Conservation (phyloP, 2,329 filamentous ascomycete species). For the Aspergillus sp. region DNA sequence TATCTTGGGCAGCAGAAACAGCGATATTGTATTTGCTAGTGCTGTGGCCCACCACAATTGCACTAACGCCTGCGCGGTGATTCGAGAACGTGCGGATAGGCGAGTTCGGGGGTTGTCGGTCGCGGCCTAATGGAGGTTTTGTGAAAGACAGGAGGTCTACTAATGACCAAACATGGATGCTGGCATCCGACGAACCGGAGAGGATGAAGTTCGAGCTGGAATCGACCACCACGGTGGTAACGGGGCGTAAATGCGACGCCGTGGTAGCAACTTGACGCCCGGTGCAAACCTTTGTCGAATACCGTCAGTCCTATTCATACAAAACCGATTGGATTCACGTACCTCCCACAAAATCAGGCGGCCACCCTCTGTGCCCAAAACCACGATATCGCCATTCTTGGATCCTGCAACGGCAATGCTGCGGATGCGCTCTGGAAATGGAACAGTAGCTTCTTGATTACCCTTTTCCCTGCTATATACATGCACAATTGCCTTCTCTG, state of each 20-base stretch:
- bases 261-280: slow-evolving; percentile 47
- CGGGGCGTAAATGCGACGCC: slow-evolving; percentile 46
- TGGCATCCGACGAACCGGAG: slow-evolving; percentile 66
- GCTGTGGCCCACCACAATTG: slow-evolving; percentile 63
- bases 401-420: slow-evolving; percentile 72
- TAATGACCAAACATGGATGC: slow-evolving; percentile 88
- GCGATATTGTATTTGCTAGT: slow-evolving; percentile 75
- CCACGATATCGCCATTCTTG: slow-evolving; percentile 59
- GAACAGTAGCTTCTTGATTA: slow-evolving; percentile 83
- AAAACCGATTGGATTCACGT: slow-evolving; percentile 4
- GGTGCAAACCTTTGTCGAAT: slow-evolving; percentile 38
- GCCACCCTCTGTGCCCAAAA: slow-evolving; percentile 81
- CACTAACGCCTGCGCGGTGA: slow-evolving; percentile 58
- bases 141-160: slow-evolving; percentile 68
- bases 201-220: slow-evolving; percentile 58
- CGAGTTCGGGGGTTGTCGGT: slow-evolving; percentile 52
- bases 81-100: slow-evolving; percentile 73
- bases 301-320: slow-evolving; percentile 5
- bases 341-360: slow-evolving; percentile 93
- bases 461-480: slow-evolving; percentile 83
- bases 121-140: slow-evolving; percentile 40
- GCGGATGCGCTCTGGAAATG: slow-evolving; percentile 83
- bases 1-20: slow-evolving; percentile 80
- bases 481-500: slow-evolving; percentile 87
- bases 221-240: slow-evolving; percentile 72